phyloP scores from a whole-genome alignment of 2,329 filamentous ascomycete genomes.

The Phaeomoniella chlamydospora region DNA sequence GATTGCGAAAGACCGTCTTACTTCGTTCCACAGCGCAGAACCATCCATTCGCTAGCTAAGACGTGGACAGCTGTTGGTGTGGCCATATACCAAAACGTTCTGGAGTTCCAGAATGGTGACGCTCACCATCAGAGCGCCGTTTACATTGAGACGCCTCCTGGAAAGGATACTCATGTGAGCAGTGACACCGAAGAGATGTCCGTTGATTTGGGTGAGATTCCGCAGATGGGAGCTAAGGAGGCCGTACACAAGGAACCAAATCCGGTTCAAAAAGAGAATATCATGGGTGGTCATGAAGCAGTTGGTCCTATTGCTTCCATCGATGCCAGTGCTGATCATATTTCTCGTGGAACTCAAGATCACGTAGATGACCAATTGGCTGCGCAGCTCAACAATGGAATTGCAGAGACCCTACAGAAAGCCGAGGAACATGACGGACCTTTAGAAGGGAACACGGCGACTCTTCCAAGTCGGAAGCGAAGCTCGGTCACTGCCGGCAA shows the following conservation, averaged over 20 bases:
- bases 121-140: too few relatives aligned
- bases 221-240: background rate
- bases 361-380: conserved; percentile 1
- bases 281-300: background rate
- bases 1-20: conserved; percentile 19
- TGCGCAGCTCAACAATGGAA: conserved; percentile 12
- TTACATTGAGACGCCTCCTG: background rate
- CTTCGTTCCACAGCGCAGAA: conserved; percentile 21
- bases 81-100: conserved; percentile 24
- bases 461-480: conserved; percentile 37
- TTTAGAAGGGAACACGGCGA: conserved; percentile 16
- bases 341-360: background rate
- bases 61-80: conserved; percentile 35
- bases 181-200: background rate
- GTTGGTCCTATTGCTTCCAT: too few relatives aligned
- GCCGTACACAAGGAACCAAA: background rate
- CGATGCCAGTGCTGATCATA: too few relatives aligned
- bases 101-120: background rate
- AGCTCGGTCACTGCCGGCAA: conserved; percentile 46
- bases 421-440: conserved; percentile 7
- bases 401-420: conserved; percentile 21
- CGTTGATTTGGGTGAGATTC: background rate
- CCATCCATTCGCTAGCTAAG: conserved; percentile 16
- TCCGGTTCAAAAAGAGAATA: background rate
- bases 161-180: background rate